A percentile compares a stretch with the other conserved stretches of the same genome.
Evolutionary conservation across 257 asterid genomes (phyloP).

Genomic region (Solanum chiquidenum): DNA sequence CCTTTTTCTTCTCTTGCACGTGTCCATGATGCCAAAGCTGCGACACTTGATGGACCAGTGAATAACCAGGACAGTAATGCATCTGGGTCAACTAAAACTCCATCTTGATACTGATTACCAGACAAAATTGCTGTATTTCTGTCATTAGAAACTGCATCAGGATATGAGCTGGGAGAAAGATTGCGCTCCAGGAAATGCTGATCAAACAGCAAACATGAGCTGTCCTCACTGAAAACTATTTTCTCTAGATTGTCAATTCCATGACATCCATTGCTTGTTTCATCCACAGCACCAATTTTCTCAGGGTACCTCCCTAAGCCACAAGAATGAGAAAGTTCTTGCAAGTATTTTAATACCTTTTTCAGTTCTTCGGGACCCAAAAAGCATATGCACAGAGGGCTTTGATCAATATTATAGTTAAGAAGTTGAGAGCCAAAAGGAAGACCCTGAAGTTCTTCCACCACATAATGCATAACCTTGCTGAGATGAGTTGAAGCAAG

Average conservation of each 20-base stretch:
- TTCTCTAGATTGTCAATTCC: slow-evolving; percentile 51
- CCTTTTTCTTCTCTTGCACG: slow-evolving; percentile 55
- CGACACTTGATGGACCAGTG: slow-evolving; percentile 64
- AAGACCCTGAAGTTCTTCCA: slow-evolving; percentile 76
- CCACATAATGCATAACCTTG: slow-evolving; percentile 72
- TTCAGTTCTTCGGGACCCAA: slow-evolving; percentile 71
- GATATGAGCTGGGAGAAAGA: slow-evolving; percentile 17
- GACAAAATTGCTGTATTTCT: slow-evolving; percentile 21
- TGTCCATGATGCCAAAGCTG: slow-evolving; percentile 58
- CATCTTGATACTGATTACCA: slow-evolving; percentile 29
- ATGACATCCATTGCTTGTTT: slow-evolving; percentile 25
- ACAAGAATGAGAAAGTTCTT: slow-evolving; percentile 72
- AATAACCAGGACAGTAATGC: slow-evolving; percentile 84
- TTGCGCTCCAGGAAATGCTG: slow-evolving; percentile 53
- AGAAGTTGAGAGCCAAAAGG: slow-evolving; percentile 67
- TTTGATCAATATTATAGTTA: slow-evolving; percentile 48
- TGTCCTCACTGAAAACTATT: slow-evolving; percentile 51
- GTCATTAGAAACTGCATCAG: slow-evolving; percentile 19
- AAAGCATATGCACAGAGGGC: slow-evolving; percentile 79
- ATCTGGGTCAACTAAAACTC: slow-evolving; percentile 54
- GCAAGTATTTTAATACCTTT: slow-evolving; percentile 68
- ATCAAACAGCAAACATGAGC: slow-evolving; percentile 52
- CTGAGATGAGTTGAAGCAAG: slow-evolving; percentile 79
- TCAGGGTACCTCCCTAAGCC: slow-evolving; percentile 64
- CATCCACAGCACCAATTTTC: slow-evolving; percentile 32